These are phyloP conservation scores for Calonectria pseudoturangicola DNA, from an alignment of 2,329 filamentous ascomycete genomes.

Conservation along the genomic window DNA sequence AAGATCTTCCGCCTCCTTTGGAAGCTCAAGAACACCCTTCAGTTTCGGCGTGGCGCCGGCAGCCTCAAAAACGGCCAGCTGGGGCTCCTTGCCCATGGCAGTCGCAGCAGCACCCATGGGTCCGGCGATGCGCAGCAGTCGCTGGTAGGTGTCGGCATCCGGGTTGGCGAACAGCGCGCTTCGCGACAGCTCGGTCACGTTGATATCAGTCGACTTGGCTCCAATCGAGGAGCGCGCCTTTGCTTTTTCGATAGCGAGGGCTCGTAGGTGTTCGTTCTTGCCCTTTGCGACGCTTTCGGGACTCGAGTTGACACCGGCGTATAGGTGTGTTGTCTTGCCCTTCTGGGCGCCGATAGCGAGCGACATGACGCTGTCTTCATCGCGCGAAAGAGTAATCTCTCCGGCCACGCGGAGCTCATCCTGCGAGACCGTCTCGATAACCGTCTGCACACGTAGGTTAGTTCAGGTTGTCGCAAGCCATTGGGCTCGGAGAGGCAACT, in stretches of 20 bases:
- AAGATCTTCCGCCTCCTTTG: slow-evolving; percentile 79
- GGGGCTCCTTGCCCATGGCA: slow-evolving; percentile 82
- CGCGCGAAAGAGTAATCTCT: slow-evolving; percentile 85
- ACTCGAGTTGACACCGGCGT: slow-evolving; percentile 91
- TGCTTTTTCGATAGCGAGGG: slow-evolving; percentile 76
- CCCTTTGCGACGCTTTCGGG: slow-evolving; percentile 82
- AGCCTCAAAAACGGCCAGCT: slow-evolving; percentile 86
- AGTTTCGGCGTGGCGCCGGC: slow-evolving; percentile 68
- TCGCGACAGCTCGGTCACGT: slow-evolving; percentile 72
- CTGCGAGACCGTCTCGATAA: slow-evolving; percentile 82
- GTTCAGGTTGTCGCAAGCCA: slow-evolving; percentile 13
- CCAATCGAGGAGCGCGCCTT: slow-evolving; percentile 58
- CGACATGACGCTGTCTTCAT: slow-evolving; percentile 93
- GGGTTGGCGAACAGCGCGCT: slow-evolving; percentile 70
- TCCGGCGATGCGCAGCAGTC: slow-evolving; percentile 74
- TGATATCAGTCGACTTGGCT: slow-evolving; percentile 56
- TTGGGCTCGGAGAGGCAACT: slow-evolving; percentile 56
- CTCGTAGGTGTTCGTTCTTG: slow-evolving; percentile 89
- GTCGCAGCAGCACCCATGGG: slow-evolving; percentile 87
- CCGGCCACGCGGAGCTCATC: slow-evolving; percentile 78
- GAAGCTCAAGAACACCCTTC: slow-evolving; percentile 70
- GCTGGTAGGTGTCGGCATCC: slow-evolving; percentile 74
- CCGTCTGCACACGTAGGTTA: slow-evolving; percentile 69
- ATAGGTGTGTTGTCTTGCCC: slow-evolving; percentile 71
- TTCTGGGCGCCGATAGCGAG: slow-evolving; percentile 81